A percentile compares a stretch with the other conserved stretches of the same genome.
phyloP scores from a whole-genome alignment of 192 early-diverging fungal species.

The Umbelopsis sp. region DNA sequence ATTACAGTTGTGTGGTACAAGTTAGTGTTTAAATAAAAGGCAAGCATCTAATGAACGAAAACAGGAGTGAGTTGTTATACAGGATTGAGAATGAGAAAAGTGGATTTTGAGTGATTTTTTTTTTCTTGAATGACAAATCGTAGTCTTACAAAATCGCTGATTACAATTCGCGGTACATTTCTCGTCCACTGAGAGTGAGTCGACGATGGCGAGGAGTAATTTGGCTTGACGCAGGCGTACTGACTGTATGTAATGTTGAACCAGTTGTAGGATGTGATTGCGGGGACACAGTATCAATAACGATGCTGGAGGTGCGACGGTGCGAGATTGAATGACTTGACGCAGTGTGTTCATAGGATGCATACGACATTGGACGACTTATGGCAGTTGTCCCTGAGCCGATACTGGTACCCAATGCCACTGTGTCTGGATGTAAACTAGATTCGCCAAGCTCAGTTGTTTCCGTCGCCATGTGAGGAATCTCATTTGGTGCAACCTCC shows the following conservation, averaged over 20 bases:
- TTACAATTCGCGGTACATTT: constrained; percentile 5
- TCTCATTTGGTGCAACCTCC: not conserved
- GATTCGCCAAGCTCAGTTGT: too few species aligned
- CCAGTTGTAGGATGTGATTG: not conserved
- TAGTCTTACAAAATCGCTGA: not conserved
- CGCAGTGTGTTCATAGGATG: too few species aligned
- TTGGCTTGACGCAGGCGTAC: not conserved
- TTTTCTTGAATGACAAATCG: not conserved
- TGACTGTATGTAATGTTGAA: not conserved
- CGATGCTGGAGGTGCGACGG: not conserved
- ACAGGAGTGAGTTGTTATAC: too few species aligned
- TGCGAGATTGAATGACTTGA: not conserved
- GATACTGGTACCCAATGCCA: too few species aligned
- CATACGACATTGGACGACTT: not conserved
- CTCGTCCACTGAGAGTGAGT: not conserved
- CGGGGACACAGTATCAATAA: not conserved
- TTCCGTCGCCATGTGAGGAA: not conserved
- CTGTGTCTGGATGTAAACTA: too few species aligned
- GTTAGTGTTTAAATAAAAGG: too few species aligned
- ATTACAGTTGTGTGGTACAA: too few species aligned
- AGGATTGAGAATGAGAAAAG: too few species aligned
- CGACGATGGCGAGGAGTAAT: not conserved
- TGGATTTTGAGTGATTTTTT: too few species aligned
- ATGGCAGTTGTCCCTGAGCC: too few species aligned
- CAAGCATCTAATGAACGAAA: too few species aligned